phyloP scores from a whole-genome alignment of 2,329 filamentous ascomycete genomes.

The Didymellaceae sp. region DNA sequence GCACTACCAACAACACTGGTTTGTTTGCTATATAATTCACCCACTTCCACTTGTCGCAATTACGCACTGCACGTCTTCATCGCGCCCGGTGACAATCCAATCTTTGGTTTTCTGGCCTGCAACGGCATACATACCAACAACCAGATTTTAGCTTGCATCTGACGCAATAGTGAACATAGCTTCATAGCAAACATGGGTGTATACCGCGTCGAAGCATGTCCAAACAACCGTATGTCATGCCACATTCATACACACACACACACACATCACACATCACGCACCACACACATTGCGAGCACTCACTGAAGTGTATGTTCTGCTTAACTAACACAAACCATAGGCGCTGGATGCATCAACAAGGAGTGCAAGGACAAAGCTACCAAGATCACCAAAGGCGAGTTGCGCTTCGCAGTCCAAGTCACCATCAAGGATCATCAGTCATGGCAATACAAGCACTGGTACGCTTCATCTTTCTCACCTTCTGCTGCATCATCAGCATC shows the following conservation, averaged over 20 bases:
- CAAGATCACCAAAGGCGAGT: slow-evolving; percentile 75
- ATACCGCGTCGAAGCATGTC: slow-evolving; percentile 37
- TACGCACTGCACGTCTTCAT: neutral
- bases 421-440: slow-evolving; percentile 64
- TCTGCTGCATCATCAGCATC: neutral
- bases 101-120: neutral
- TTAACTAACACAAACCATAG: neutral
- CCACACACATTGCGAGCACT: neutral
- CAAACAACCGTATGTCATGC: slow-evolving; percentile 61
- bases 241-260: neutral
- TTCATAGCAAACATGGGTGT: slow-evolving; percentile 29
- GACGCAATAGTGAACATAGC: slow-evolving; percentile 8
- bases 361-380: slow-evolving; percentile 72
- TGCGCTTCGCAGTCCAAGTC: slow-evolving; percentile 79
- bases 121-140: neutral
- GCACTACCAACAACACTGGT: slow-evolving; percentile 3
- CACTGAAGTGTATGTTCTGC: neutral
- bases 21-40: slow-evolving; percentile 3
- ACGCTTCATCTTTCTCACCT: slow-evolving; percentile 37
- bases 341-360: slow-evolving; percentile 67
- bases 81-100: neutral
- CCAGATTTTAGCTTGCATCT: neutral
- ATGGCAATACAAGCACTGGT: slow-evolving; percentile 90
- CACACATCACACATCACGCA: neutral
- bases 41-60: neutral